Base-by-base conservation (phyloP, 441 rosid species). In the Erodium moschatum region DNA sequence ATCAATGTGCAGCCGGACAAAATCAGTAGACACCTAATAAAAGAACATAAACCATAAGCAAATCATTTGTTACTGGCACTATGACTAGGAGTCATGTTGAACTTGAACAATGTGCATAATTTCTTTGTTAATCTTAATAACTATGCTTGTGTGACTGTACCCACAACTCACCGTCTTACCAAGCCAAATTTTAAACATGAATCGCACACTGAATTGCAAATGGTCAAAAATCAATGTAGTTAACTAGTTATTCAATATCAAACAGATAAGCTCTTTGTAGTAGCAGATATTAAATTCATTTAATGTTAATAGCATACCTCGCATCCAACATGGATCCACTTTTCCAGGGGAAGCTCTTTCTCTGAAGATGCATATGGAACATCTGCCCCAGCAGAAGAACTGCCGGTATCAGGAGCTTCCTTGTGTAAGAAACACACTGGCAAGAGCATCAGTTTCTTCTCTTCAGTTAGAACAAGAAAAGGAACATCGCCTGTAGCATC, bases 321-420 rank as follows among this genome's bases (percentile, higher is more conserved):
- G 33, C 86, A 89, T 67, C 87, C 91, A 50, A 87, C 85, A 76
- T 87, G 96, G 64, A 83, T 72, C 96, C 96, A 87, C 72, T 78
- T 82, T 60, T 78, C 84, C 58, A 80, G 75, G 65, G 88, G 84
- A 68, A 82, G 77, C 74, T 79, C 84, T 64, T 46, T 42, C 29
- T 66, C 74, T 65, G 74, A 68, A 11, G 85, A 81, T 64, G 82
- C 78, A 44, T 80, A 73, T 5, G 71, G 78, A 70, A 74, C 73
- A 72, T 81, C 82, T 0, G 67, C 71, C 77, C 73, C 64, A 2
- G 79, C 69, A 73, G 70, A 44, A 64, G 81, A 69, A 72, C 73
- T 72, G 21, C 69, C 69, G 69, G 78, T 70, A 65, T 79, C 79
- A 66, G 78, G 79, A 65, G 79, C 78, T 78, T 81, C 84, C 42